Evolutionary conservation across 2,329 filamentous ascomycete species (phyloP).

Genomic region (Tolypocladium ovalisporum): DNA sequence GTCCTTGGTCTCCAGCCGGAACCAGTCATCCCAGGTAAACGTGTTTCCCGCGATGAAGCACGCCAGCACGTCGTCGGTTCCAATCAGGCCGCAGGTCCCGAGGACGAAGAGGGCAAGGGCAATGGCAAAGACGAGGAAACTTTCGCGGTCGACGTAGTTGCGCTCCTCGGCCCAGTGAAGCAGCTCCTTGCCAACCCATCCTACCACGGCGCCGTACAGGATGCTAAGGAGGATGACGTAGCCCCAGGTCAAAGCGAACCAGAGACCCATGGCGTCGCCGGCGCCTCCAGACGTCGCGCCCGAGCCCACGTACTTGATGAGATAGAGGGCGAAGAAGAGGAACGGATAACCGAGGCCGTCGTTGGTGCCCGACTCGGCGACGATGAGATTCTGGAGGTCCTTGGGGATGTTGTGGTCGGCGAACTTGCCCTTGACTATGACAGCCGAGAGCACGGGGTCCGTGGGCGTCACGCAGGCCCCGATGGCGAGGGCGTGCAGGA

Average conservation of each 20-base stretch:
- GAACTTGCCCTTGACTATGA: slow-evolving; percentile 88
- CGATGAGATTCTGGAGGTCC: slow-evolving; percentile 68
- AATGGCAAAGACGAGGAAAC: slow-evolving; percentile 79
- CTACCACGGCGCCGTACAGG: slow-evolving; percentile 64
- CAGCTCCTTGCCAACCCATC: slow-evolving; percentile 71
- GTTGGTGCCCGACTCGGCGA: slow-evolving; percentile 78
- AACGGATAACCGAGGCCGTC: slow-evolving; percentile 87
- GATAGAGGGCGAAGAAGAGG: slow-evolving; percentile 71
- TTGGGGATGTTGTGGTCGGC: slow-evolving; percentile 83
- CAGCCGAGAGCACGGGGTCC: slow-evolving; percentile 77
- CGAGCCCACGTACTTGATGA: slow-evolving; percentile 64
- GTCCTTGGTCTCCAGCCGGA: slow-evolving; percentile 76
- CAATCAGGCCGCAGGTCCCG: slow-evolving; percentile 77
- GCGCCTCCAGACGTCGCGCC: slow-evolving; percentile 49
- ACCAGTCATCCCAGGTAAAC: slow-evolving; percentile 94
- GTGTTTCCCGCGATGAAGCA: slow-evolving; percentile 88
- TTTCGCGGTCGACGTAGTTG: slow-evolving; percentile 76
- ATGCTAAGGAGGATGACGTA: slow-evolving; percentile 75
- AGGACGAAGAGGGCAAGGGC: slow-evolving; percentile 77
- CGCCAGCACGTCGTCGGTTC: slow-evolving; percentile 80
- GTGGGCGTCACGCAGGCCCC: slow-evolving; percentile 87
- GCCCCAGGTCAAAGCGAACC: slow-evolving; percentile 78
- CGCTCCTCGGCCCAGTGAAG: slow-evolving; percentile 76
- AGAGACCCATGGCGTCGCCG: slow-evolving; percentile 59
- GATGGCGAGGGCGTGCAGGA: slow-evolving; percentile 69